A percentile compares a stretch with the other conserved stretches of the same genome.
Evolutionary conservation across 148 eudicot species (phyloP).

Genomic region (Drosera capensis): DNA sequence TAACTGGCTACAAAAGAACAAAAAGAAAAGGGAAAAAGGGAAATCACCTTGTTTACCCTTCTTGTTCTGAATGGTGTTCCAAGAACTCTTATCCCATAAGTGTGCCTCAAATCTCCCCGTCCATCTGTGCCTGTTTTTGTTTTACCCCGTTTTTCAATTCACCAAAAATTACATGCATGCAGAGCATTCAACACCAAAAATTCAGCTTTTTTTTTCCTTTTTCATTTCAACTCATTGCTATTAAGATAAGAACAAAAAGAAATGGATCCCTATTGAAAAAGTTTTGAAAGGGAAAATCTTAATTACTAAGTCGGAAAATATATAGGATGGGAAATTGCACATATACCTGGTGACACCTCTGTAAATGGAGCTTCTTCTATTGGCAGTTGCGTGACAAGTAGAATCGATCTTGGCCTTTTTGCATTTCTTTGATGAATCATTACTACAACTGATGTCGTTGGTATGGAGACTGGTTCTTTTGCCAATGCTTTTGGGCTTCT

Average conservation of each 20-base stretch:
- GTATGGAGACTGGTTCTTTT: not conserved
- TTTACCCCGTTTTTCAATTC: too few species aligned
- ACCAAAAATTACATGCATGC: conserved; percentile 20
- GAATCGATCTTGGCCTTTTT: conserved; percentile 5
- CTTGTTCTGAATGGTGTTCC: conserved; percentile 78
- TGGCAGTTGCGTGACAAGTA: conserved; percentile 4
- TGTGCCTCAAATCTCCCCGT: conserved; percentile 95
- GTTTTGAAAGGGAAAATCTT: not conserved
- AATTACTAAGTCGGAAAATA: too few species aligned
- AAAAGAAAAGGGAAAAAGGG: not conserved
- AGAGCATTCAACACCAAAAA: conserved; percentile 5
- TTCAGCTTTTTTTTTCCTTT: not conserved
- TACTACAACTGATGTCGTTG: too few species aligned
- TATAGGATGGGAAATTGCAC: too few species aligned
- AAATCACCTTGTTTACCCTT: conserved; percentile 75
- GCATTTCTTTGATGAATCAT: not conserved
- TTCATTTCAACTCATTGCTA: too few species aligned
- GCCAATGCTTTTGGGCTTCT: not conserved
- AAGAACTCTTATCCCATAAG: conserved; percentile 88
- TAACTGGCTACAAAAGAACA: not conserved
- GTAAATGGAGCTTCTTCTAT: conserved; percentile 52
- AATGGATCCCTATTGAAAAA: not conserved
- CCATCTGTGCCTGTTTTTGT: conserved; percentile 83
- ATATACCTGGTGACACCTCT: conserved; percentile 79
- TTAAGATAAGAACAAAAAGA: too few species aligned